phyloP scores from a whole-genome alignment of 257 asterid species.

The Capsicum chinense region DNA sequence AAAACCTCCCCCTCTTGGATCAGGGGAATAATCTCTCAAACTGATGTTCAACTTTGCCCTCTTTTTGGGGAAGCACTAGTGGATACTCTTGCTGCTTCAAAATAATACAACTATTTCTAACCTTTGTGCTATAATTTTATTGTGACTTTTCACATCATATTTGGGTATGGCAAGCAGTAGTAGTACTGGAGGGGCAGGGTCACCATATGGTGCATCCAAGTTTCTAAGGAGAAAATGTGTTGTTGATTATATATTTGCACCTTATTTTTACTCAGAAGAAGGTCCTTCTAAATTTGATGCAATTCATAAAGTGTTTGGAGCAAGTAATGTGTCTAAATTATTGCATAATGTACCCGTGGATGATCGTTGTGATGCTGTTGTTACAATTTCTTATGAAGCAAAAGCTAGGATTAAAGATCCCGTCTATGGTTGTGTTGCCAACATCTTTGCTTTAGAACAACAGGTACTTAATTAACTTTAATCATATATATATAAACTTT shows the following conservation, averaged over 20 bases:
- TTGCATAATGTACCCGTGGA: conserved; percentile 63
- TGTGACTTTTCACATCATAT: neutral
- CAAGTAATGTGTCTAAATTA: conserved; percentile 85
- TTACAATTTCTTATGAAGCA: conserved; percentile 87
- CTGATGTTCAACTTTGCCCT: too few species aligned
- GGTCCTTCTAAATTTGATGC: conserved; percentile 86
- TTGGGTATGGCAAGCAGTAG: conserved; percentile 39
- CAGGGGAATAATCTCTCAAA: too few species aligned
- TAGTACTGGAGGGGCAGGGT: conserved; percentile 47
- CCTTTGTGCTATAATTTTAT: neutral
- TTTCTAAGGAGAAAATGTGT: conserved; percentile 86
- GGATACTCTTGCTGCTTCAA: too few species aligned
- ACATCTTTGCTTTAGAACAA: conserved; percentile 76
- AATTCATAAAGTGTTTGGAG: conserved; percentile 97
- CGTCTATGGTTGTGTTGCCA: conserved; percentile 86
- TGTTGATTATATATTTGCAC: conserved; percentile 78
- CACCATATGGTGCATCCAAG: conserved; percentile 98
- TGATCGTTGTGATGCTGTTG: conserved; percentile 83
- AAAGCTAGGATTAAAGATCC: conserved; percentile 85
- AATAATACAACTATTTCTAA: too few species aligned
- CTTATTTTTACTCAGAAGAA: conserved; percentile 79
- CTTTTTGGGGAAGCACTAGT: too few species aligned
- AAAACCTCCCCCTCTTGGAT: too few species aligned
- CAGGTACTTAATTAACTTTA: conserved; percentile 51
- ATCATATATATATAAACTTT: too few species aligned